Conservation (phyloP, 345 rosid species). For the Aethionema arabicum region DNA sequence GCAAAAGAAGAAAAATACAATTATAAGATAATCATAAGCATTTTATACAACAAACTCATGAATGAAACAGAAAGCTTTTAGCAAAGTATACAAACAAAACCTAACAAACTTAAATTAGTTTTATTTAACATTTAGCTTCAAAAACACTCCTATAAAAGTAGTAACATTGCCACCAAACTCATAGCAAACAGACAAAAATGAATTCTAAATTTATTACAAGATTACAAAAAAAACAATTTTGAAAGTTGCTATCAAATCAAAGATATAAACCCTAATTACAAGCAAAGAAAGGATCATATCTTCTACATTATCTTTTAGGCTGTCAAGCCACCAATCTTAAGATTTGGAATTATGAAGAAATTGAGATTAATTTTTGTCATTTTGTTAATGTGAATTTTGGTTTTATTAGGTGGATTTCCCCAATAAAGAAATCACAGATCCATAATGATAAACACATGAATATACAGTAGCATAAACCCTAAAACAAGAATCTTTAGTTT, state of each 20-base stretch:
- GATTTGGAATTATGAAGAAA: conserved; percentile 29
- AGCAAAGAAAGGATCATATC: conserved; percentile 35
- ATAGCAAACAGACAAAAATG: conserved; percentile 32
- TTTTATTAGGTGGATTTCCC: conserved; percentile 32
- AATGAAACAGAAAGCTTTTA: conserved; percentile 29
- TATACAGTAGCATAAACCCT: conserved; percentile 17
- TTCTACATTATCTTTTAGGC: conserved; percentile 31
- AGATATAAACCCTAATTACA: conserved; percentile 34
- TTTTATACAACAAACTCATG: conserved; percentile 29
- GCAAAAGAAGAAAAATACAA: conserved; percentile 26
- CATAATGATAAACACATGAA: conserved; percentile 17
- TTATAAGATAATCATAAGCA: conserved; percentile 26
- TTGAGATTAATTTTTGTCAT: conserved; percentile 34
- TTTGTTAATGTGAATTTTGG: conserved; percentile 29
- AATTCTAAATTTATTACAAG: conserved; percentile 1
- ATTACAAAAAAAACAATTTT: conserved; percentile 25
- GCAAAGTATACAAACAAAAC: conserved; percentile 26
- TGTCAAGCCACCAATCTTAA: conserved; percentile 22
- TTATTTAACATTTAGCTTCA: conserved; percentile 37
- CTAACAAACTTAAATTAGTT: conserved; percentile 49
- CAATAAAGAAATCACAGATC: conserved; percentile 34
- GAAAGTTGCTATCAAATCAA: conserved; percentile 16
- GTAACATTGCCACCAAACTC: conserved; percentile 62
- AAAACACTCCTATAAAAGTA: conserved; percentile 48
- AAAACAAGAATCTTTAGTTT: conserved; percentile 33